Conservation (phyloP, 2,329 filamentous ascomycete genomes). For the Grosmannia huntii region DNA sequence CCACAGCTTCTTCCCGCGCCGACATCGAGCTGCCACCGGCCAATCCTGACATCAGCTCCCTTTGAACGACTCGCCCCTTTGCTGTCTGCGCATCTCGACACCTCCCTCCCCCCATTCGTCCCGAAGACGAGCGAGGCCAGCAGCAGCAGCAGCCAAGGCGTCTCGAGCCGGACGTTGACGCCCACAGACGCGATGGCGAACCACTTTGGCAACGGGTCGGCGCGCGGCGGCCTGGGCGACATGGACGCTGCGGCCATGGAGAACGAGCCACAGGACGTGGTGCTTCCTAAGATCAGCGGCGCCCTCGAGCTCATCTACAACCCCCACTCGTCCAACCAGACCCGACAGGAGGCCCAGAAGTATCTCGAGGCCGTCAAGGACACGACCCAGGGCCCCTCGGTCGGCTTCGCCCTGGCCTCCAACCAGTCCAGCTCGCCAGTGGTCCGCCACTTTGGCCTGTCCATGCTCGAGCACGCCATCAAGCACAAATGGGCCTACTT, state of each 20-base stretch:
- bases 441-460: slow-evolving; percentile 87
- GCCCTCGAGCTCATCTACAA: slow-evolving; percentile 83
- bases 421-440: slow-evolving; percentile 64
- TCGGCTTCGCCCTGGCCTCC: slow-evolving; percentile 73
- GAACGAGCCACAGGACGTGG: slow-evolving; percentile 11
- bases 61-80: background rate
- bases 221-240: slow-evolving; percentile 18
- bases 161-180: background rate
- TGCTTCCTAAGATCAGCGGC: slow-evolving; percentile 60
- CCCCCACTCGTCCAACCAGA: slow-evolving; percentile 65
- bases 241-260: background rate
- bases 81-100: background rate
- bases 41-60: background rate
- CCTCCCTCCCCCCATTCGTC: background rate
- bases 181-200: slow-evolving; percentile 3
- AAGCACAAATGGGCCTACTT: slow-evolving; percentile 74
- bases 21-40: background rate
- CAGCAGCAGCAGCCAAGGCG: background rate
- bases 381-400: slow-evolving; percentile 63
- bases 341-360: slow-evolving; percentile 67
- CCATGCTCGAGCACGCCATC: slow-evolving; percentile 80
- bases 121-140: background rate
- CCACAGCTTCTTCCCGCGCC: too few relatives aligned
- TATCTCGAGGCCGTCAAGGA: slow-evolving; percentile 82
- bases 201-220: slow-evolving; percentile 8